A percentile compares a stretch with the other conserved stretches of the same genome.
phyloP scores from a whole-genome alignment of 345 rosid genomes.

The Barbarea vulgaris region DNA sequence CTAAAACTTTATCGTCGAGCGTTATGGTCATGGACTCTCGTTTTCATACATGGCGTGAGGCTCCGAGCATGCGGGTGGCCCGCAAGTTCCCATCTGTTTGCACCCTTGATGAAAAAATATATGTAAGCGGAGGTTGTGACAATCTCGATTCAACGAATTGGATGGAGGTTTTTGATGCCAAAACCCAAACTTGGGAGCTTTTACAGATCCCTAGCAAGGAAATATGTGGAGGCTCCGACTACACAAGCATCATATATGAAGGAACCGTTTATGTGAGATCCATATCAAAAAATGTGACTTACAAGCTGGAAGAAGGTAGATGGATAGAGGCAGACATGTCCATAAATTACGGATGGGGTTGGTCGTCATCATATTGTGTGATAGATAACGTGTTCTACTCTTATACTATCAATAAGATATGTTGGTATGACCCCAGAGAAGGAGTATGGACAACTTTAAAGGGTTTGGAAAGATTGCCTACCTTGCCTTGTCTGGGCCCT shows the following conservation, averaged over 20 bases:
- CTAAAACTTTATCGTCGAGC: not conserved
- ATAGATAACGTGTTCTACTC: not conserved
- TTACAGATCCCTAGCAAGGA: not conserved
- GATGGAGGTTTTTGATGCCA: not conserved
- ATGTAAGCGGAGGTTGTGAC: not conserved
- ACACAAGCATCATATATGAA: not conserved
- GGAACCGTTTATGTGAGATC: not conserved
- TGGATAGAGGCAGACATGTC: not conserved
- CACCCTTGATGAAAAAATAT: not conserved
- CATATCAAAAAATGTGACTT: not conserved
- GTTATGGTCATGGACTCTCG: conserved; percentile 9
- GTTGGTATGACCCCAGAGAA: not conserved
- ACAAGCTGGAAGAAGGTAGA: not conserved
- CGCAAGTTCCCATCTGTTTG: not conserved
- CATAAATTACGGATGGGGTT: not conserved
- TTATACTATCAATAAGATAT: fast-evolving
- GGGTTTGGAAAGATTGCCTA: not conserved
- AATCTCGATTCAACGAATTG: not conserved
- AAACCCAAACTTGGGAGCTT: not conserved
- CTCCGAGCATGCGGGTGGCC: not conserved
- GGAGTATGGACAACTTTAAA: not conserved
- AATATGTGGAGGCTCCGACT: not conserved
- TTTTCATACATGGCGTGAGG: not conserved
- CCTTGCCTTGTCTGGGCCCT: not conserved
- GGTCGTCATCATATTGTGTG: not conserved